These are phyloP conservation scores for Russula vinacea DNA, from an alignment of 768 basidiomycete species.

Conservation along the genomic window DNA sequence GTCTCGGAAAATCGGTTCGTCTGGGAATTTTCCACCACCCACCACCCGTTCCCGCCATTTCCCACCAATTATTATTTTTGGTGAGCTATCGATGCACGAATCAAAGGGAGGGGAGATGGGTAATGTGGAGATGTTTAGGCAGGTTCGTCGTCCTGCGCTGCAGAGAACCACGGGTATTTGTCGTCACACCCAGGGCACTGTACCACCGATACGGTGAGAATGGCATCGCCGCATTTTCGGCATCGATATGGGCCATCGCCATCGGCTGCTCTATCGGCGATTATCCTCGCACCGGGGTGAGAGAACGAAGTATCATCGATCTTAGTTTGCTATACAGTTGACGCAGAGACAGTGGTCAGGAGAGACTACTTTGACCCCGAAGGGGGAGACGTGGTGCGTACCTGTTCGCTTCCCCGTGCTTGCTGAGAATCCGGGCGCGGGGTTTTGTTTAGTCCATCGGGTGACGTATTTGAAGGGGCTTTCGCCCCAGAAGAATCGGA, in stretches of 20 bases:
- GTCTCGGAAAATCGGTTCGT: too few species aligned
- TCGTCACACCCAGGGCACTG: neutral
- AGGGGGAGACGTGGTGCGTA: neutral
- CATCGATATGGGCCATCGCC: neutral
- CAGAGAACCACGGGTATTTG: neutral
- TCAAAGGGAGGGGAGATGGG: neutral
- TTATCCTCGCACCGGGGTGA: neutral
- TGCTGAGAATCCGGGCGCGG: neutral
- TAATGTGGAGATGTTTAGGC: too few species aligned
- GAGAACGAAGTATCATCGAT: neutral
- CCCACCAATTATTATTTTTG: neutral
- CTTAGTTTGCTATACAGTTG: neutral
- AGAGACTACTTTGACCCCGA: neutral
- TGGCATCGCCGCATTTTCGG: neutral
- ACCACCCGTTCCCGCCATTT: neutral
- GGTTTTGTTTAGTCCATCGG: neutral
- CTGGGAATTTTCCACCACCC: neutral
- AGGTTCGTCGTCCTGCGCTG: neutral
- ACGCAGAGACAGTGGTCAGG: neutral
- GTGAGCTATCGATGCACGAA: neutral
- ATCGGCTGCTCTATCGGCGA: neutral
- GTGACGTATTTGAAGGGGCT: neutral
- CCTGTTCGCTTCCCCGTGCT: neutral
- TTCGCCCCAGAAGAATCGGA: neutral
- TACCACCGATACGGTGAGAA: neutral